phyloP scores from a whole-genome alignment of 495 filamentous ascomycete genomes.

The Penicillium simplicissimum region DNA sequence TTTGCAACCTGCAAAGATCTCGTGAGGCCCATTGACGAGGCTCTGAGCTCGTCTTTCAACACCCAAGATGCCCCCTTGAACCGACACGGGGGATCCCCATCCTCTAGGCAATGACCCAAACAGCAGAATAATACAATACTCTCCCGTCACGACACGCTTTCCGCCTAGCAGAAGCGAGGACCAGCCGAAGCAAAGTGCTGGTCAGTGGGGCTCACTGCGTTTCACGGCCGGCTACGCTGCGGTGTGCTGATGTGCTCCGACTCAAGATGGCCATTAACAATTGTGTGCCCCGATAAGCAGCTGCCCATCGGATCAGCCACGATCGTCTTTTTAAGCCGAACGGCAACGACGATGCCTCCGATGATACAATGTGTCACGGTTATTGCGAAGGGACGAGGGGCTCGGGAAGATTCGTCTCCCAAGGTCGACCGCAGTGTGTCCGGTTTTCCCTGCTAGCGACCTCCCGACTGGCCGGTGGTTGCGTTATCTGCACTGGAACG shows the following conservation, averaged over 20 bases:
- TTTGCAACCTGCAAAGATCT: conserved; percentile 4
- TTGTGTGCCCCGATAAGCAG: not conserved
- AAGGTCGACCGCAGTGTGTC: not conserved
- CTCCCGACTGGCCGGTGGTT: conserved; percentile 28
- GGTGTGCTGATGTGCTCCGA: not conserved
- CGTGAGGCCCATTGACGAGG: not conserved
- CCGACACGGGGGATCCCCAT: not conserved
- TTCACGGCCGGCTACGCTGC: conserved; percentile 16
- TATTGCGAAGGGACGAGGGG: not conserved
- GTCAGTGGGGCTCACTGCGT: conserved; percentile 22
- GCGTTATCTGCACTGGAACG: conserved; percentile 29
- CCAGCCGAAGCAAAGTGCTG: conserved; percentile 23
- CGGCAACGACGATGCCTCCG: not conserved
- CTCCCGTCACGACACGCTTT: not conserved
- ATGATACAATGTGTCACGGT: not conserved
- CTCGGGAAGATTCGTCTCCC: not conserved
- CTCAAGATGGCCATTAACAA: conserved; percentile 3
- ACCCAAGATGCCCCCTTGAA: conserved; percentile 1
- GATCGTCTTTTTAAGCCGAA: conserved; percentile 3
- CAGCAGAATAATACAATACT: not conserved
- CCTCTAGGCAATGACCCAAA: not conserved
- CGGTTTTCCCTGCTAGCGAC: conserved; percentile 13
- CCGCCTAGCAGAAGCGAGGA: conserved; percentile 22
- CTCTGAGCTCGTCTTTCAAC: not conserved
- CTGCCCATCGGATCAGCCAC: conserved; percentile 1